These are phyloP conservation scores for Backusella psychrophila DNA, from an alignment of 192 early-diverging fungal species.

Conservation along the genomic window DNA sequence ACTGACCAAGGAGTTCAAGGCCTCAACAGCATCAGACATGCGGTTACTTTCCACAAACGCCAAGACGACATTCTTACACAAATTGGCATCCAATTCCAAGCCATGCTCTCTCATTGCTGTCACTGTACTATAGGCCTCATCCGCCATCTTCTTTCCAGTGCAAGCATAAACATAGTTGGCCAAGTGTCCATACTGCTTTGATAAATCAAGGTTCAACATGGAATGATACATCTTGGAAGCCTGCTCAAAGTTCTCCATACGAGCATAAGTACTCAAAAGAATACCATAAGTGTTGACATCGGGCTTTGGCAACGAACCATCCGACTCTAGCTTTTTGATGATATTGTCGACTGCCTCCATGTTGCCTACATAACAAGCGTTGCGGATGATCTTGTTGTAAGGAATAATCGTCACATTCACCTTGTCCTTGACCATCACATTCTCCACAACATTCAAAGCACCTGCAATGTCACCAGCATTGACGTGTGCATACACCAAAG, in stretches of 20 bases:
- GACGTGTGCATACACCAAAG: slow-evolving; percentile 31
- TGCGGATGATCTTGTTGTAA: slow-evolving; percentile 33
- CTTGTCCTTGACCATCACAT: slow-evolving; percentile 30
- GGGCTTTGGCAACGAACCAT: slow-evolving; percentile 23
- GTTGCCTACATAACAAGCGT: slow-evolving; percentile 14
- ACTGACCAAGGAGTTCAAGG: not conserved
- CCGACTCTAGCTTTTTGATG: slow-evolving; percentile 11
- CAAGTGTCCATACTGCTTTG: slow-evolving; percentile 29
- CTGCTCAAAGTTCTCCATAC: slow-evolving; percentile 9
- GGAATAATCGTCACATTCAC: slow-evolving; percentile 16
- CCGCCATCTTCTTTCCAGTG: not conserved
- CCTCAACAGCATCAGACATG: not conserved
- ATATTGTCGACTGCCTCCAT: slow-evolving; percentile 4
- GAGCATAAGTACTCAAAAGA: slow-evolving; percentile 20
- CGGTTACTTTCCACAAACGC: slow-evolving; percentile 2
- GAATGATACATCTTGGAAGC: slow-evolving; percentile 8
- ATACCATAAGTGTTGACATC: slow-evolving; percentile 27
- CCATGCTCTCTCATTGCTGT: slow-evolving; percentile 17
- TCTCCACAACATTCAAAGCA: slow-evolving; percentile 31
- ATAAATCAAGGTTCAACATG: slow-evolving; percentile 21
- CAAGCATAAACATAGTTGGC: slow-evolving; percentile 28
- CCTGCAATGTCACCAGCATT: slow-evolving; percentile 24
- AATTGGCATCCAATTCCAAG: slow-evolving; percentile 22
- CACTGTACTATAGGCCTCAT: slow-evolving; percentile 9
- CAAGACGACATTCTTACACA: slow-evolving; percentile 15